These are phyloP conservation scores for Claviceps purpurea DNA, from an alignment of 2,329 filamentous ascomycete species.

Conservation along the genomic window DNA sequence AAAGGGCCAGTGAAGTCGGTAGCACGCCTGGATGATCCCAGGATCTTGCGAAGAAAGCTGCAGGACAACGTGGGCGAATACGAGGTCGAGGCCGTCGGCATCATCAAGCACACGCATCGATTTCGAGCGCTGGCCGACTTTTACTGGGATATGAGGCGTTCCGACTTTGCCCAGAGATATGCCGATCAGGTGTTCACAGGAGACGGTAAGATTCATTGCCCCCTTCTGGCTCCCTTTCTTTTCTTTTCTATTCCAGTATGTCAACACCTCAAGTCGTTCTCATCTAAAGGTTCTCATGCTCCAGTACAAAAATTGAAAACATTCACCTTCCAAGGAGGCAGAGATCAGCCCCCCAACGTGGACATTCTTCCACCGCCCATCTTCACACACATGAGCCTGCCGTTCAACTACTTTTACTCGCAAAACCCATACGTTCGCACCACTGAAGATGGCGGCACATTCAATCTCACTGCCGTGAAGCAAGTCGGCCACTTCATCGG, in stretches of 20 bases:
- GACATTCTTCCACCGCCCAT: slow-evolving; percentile 69
- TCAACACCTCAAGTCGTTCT: not conserved
- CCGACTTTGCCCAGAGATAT: slow-evolving; percentile 58
- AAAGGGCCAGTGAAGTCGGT: slow-evolving; percentile 25
- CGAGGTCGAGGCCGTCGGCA: slow-evolving; percentile 54
- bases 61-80: slow-evolving; percentile 58
- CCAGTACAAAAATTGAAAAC: slow-evolving; percentile 38
- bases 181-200: slow-evolving; percentile 57
- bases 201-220: slow-evolving; percentile 38
- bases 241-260: not conserved
- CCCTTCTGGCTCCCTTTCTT: not conserved
- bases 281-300: not conserved
- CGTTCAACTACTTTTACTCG: slow-evolving; percentile 69
- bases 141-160: slow-evolving; percentile 59
- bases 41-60: slow-evolving; percentile 46
- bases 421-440: slow-evolving; percentile 69
- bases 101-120: slow-evolving; percentile 68
- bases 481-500: slow-evolving; percentile 45
- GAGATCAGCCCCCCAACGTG: slow-evolving; percentile 43
- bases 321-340: slow-evolving; percentile 54
- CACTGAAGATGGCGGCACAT: slow-evolving; percentile 41
- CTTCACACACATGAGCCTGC: slow-evolving; percentile 61
- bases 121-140: slow-evolving; percentile 84
- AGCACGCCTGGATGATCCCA: slow-evolving; percentile 38
- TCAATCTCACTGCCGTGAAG: slow-evolving; percentile 47